Base-by-base conservation (phyloP, 176 grass and related monocot species). In the Zizania latifolia region DNA sequence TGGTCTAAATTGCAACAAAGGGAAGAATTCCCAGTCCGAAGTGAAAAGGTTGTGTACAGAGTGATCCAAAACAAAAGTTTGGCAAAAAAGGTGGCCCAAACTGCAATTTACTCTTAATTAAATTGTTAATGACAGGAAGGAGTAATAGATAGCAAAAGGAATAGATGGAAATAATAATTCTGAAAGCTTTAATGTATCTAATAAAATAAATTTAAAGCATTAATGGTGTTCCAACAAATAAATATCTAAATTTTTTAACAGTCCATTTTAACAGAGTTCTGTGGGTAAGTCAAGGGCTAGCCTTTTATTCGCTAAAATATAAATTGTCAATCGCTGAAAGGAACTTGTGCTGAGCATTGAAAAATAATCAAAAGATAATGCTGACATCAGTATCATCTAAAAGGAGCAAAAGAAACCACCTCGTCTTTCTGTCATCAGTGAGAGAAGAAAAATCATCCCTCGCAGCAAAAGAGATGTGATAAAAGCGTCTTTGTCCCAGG, bases 391-490 rank as follows among this genome's bases (percentile, higher is more conserved):
- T n/a, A 45, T 14, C 15, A 69, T 53, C 55, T 65, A 30, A 40
- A 74, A 78, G 48, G 65, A 79, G 60, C 23, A 69, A 63, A 74
- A 81, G 54, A 80, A 93, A 87, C 74, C 35, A 99, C 96, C 96
- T 99, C 54, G 54, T 82, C 82, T 99, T 99, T 76, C 68, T 86
- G 58, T 99, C 92, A 81, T 88, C 92, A 10, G 87, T 94, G 34
- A 94, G 81, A 78, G 82, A 90, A 45, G 84, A 83, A 88, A 99
- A 92, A 88, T 99, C 78, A 69, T 82, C 85, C 81, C 63, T 86
- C 3, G 62, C 68, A 62, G 75, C 71, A 78, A 81, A 78, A 80
- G 80, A 80, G 78, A 82, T 91, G 65, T 78, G 72, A 77, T 84
- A 82, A 86, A 92, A 68, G 40, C 33, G 69, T 65, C 86, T 92